Evolutionary conservation across 371 early-diverging fungal genomes (phyloP).

Genomic region (Conidiobolus incongruus): DNA sequence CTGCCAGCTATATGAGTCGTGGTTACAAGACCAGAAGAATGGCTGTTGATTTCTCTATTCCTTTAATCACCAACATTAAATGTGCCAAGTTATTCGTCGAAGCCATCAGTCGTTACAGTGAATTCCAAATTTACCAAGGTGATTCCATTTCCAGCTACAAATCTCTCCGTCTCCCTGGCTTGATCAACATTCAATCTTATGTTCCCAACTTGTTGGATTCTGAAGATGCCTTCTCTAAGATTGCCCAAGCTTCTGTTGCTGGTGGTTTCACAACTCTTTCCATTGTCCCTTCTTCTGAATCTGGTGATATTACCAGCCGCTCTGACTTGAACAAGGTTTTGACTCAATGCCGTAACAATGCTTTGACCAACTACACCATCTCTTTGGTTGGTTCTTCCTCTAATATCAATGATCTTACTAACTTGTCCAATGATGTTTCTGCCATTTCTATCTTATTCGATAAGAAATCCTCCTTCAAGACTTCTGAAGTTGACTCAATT

Average conservation of each 20-base stretch:
- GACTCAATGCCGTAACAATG: constrained; percentile 22
- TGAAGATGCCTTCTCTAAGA: constrained; percentile 16
- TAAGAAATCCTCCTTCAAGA: constrained; percentile 28
- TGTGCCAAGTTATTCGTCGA: constrained; percentile 92
- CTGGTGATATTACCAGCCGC: background rate
- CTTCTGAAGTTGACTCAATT: constrained; percentile 50
- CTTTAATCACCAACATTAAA: constrained; percentile 92
- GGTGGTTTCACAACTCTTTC: constrained; percentile 69
- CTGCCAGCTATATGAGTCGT: constrained; percentile 83
- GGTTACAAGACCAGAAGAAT: constrained; percentile 88
- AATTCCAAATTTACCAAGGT: constrained; percentile 45
- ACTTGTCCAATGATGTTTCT: constrained; percentile 17
- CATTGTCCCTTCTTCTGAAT: constrained; percentile 8
- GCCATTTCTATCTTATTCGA: constrained; percentile 31
- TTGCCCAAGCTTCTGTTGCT: constrained; percentile 47
- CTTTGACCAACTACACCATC: constrained; percentile 52
- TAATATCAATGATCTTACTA: constrained; percentile 17
- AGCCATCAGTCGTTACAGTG: constrained; percentile 46
- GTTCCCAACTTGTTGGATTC: constrained; percentile 14
- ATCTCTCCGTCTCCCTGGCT: constrained; percentile 61
- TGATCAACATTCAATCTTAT: constrained; percentile 55
- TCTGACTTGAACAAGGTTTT: background rate
- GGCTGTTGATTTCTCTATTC: constrained; percentile 89
- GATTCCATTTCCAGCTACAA: constrained; percentile 78
- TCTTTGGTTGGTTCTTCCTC: constrained; percentile 37